Evolutionary conservation across 441 rosid genomes (phyloP), one percentile per base, ranked within the genome.

Genomic region (Isatis lusitanica): DNA sequence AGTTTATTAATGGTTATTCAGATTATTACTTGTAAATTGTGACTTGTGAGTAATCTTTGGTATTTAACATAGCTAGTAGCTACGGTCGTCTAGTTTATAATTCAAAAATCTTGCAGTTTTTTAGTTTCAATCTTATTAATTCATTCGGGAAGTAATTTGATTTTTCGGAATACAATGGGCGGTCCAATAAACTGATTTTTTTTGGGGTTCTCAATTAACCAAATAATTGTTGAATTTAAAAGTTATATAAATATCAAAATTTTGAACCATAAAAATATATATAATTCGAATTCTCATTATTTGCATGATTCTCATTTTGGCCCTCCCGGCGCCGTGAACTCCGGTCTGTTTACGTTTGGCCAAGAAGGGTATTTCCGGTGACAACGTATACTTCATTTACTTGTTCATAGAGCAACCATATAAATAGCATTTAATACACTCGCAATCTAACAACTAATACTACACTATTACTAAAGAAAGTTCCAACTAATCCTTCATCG

Each of bases 271-370:
- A 21, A 21, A 21, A 21, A 26, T 2, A 26, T 48, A 16, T 21
- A 18, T 28, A 3, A 13, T 28, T 46, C 2, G 43, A 52, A 21
- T 18, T 17, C 64, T 75, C 62, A 38, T 56, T 17, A 30, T 63
- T 47, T 63, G 6, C 79, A 38, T 65, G 76, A 58, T 52, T 59
- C 73, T 65, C 11, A 71, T 15, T 51, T 76, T 71, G 43, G 17
- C 68, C 63, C 43, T 76, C 11, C 50, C 36, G 72, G 36, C 59
- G 80, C 73, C 76, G 30, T 33, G 44, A 65, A 42, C 42, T 33
- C 21, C 30, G 73, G 68, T 65, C 15, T 17, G 51, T 71, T 70
- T 56, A 56, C 48, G 63, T 70, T 64, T 44, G 24, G 75, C 12
- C 3, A 1, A 53, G 7, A 58, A 57, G 63, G 57, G 40, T 38